Base-by-base conservation (phyloP, 352 stramenopile genomes). In the Plasmopara muralis region DNA sequence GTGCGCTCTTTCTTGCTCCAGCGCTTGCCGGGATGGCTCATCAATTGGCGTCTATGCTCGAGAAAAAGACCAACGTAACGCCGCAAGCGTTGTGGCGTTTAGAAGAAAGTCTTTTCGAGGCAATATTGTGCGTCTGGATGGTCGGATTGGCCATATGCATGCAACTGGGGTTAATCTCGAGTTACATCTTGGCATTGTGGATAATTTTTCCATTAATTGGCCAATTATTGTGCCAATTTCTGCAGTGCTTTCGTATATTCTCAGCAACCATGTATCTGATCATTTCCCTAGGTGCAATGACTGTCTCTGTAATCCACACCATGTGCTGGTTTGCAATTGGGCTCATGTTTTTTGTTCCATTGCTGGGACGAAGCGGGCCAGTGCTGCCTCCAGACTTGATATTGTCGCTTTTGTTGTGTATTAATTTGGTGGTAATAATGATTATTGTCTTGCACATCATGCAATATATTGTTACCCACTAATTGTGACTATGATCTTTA, bases 341-440 rank as follows among this genome's bases (percentile, higher is more conserved):
- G 29, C 64, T 87, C 50, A 74, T 77, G 59, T 87, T 91, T 52
- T 87, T 88, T 52, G 74, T 91, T 28, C 80, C 80, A 25, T 64
- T 91, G 25, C 69, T 91, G 37, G 80, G 80, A 1, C 75, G 80
- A 51, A 74, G 60, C 15, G 80, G 80, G 9, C 66, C 76, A 10
- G 50, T 77, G 15, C 18, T 82, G 9, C 77, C 77, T 25, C 73
- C 76, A 8, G 80, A 91, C 33, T 18, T 85, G 5, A 48, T 88
- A 43, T 25, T 87, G 8, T 68, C 73, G 0, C 29, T 81, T 0
- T 44, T 86, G 31, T 72, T 87, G 46, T 69, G 58, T 40, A 39
- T 74, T 28, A 79, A 76, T 38, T 49, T 84, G 0, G 18, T 74
- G 70, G 77, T 85, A 57, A 34, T 62, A 51, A 35, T 45, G 10